These are phyloP conservation scores for Anthostomella pinea DNA, from an alignment of 2,329 filamentous ascomycete species.

Conservation along the genomic window DNA sequence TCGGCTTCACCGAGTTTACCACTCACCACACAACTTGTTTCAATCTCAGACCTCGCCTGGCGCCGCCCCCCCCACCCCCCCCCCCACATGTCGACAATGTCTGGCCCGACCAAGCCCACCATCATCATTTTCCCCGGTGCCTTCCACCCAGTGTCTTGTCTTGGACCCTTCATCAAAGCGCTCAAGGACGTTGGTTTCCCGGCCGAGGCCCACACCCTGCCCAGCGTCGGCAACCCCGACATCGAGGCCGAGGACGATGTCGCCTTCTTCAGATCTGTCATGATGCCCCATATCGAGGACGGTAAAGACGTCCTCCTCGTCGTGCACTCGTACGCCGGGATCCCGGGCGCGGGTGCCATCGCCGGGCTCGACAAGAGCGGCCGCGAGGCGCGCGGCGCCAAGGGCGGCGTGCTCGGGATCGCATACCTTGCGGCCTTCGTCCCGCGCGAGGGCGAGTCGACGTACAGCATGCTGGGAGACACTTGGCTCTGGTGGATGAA, in stretches of 20 bases:
- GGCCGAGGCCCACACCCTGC: not conserved
- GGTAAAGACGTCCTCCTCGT: constrained; percentile 11
- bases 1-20: no score
- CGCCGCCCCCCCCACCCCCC: no score
- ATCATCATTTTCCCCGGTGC: not conserved
- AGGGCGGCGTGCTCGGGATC: constrained; percentile 7
- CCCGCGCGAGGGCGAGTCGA: not conserved
- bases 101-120: no score
- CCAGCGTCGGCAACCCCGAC: not conserved
- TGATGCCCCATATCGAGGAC: constrained; percentile 5
- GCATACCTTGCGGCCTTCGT: not conserved
- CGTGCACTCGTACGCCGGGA: constrained; percentile 11
- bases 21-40: no score
- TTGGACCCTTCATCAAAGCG: not conserved
- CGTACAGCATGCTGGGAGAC: not conserved
- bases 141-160: not conserved
- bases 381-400: constrained; percentile 3
- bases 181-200: not conserved
- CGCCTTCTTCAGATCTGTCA: not conserved
- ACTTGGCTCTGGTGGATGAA: no score
- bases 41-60: no score
- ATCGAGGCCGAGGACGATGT: not conserved
- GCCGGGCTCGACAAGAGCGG: constrained; percentile 10
- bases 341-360: constrained; percentile 9
- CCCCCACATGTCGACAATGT: no score